phyloP scores from a whole-genome alignment of 1,139 yeast species.

The Candida glucosophila region DNA sequence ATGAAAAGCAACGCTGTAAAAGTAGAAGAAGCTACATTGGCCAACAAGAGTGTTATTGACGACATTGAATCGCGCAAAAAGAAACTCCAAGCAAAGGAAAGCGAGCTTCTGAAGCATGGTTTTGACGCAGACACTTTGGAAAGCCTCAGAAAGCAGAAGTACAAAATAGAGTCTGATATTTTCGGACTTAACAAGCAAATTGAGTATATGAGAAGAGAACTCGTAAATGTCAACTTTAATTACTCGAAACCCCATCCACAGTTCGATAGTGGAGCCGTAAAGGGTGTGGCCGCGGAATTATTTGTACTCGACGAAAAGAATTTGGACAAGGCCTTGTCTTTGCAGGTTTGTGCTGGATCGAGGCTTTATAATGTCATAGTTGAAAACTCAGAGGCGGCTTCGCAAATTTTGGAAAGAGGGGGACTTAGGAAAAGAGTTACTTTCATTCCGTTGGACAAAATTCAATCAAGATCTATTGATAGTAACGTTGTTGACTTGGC shows the following conservation, averaged over 20 bases:
- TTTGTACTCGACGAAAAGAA: conserved; percentile 57
- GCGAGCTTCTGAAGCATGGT: conserved; percentile 46
- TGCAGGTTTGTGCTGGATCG: conserved; percentile 94
- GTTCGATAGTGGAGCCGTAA: conserved; percentile 57
- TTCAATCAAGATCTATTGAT: conserved; percentile 48
- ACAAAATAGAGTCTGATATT: conserved; percentile 16
- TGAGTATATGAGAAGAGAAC: conserved; percentile 52
- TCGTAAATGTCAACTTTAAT: conserved; percentile 69
- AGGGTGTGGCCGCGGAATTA: conserved; percentile 86
- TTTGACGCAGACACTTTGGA: conserved; percentile 44
- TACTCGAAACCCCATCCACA: conserved; percentile 57
- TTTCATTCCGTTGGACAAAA: conserved; percentile 85
- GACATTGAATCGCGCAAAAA: conserved; percentile 37
- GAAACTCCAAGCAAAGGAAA: conserved; percentile 31
- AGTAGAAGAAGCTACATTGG: conserved; percentile 45
- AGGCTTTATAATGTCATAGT: conserved; percentile 85
- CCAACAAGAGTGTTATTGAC: conserved; percentile 32
- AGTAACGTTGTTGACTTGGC: conserved; percentile 45
- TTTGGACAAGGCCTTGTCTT: conserved; percentile 63
- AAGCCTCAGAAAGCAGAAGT: conserved; percentile 39
- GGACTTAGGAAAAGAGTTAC: conserved; percentile 77
- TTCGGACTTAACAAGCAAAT: conserved; percentile 37
- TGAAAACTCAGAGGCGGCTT: conserved; percentile 76
- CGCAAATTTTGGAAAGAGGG: conserved; percentile 73
- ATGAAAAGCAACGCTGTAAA: conserved; percentile 44